phyloP scores from a whole-genome alignment of 305 asterid species.

The Rubia occidens region DNA sequence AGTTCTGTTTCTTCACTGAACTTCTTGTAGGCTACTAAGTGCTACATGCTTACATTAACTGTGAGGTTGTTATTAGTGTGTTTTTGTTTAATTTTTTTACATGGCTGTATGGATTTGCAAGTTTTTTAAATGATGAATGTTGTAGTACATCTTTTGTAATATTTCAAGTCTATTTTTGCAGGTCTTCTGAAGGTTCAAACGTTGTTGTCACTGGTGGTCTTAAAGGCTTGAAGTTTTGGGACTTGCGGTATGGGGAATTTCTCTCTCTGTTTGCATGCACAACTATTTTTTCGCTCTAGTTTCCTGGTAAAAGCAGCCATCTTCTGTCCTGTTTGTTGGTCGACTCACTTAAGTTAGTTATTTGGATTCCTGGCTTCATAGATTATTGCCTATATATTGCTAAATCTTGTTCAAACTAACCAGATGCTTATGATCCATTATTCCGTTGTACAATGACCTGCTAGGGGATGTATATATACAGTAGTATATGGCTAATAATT shows the following conservation, averaged over 20 bases:
- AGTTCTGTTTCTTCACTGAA: neutral
- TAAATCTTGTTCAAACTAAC: neutral
- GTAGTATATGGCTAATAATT: neutral
- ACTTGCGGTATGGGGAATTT: conserved; percentile 54
- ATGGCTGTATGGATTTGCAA: neutral
- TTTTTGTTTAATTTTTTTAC: neutral
- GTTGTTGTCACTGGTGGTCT: conserved; percentile 55
- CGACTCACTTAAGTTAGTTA: neutral
- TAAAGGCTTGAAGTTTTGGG: conserved; percentile 87
- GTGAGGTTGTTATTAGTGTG: neutral
- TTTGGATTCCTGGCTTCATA: neutral
- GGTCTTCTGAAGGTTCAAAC: conserved; percentile 53
- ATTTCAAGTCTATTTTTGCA: conserved; percentile 30
- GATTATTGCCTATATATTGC: neutral
- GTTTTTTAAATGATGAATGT: neutral
- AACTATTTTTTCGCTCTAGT: neutral
- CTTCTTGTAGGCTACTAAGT: conserved; percentile 4
- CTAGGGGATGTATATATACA: neutral
- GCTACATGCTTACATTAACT: neutral
- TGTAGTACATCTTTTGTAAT: conserved; percentile 14
- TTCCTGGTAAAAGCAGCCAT: neutral
- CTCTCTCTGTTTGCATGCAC: conserved; percentile 1
- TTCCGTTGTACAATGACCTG: neutral
- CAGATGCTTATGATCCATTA: neutral
- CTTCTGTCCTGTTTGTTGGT: neutral